These are phyloP conservation scores for Penicillium sp. DNA, from an alignment of 2,329 filamentous ascomycete species.

Conservation along the genomic window DNA sequence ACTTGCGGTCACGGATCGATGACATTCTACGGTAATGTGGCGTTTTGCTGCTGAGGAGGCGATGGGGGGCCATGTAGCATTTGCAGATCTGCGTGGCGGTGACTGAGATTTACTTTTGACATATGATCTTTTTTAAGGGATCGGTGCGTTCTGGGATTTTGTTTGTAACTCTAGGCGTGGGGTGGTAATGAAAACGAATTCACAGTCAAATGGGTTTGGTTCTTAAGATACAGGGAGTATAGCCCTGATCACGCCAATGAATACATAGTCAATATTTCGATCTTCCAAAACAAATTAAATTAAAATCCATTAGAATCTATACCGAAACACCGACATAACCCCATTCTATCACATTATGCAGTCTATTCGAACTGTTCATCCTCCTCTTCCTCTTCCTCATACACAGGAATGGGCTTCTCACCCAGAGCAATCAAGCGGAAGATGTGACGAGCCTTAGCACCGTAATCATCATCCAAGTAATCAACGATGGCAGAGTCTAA, in stretches of 20 bases:
- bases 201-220: background rate
- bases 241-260: background rate
- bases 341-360: slow-evolving; percentile 23
- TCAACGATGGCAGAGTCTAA: slow-evolving; percentile 52
- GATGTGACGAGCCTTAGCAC: slow-evolving; percentile 48
- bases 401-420: slow-evolving; percentile 50
- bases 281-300: background rate
- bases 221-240: background rate
- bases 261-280: background rate
- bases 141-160: background rate
- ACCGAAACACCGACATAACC: slow-evolving; percentile 10
- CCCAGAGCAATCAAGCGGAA: slow-evolving; percentile 51
- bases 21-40: slow-evolving; percentile 36
- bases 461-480: slow-evolving; percentile 47
- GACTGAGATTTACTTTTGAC: slow-evolving; percentile 2
- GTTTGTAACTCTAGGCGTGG: slow-evolving; percentile 12
- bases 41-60: background rate
- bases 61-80: background rate
- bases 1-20: slow-evolving; percentile 42
- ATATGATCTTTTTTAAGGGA: background rate
- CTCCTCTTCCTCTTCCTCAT: slow-evolving; percentile 28
- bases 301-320: slow-evolving; percentile 2
- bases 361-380: slow-evolving; percentile 4
- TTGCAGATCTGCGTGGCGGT: slow-evolving; percentile 2
- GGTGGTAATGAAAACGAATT: slow-evolving; percentile 17